Conservation (phyloP, 352 stramenopile genomes). For the Phytophthora parvispora region DNA sequence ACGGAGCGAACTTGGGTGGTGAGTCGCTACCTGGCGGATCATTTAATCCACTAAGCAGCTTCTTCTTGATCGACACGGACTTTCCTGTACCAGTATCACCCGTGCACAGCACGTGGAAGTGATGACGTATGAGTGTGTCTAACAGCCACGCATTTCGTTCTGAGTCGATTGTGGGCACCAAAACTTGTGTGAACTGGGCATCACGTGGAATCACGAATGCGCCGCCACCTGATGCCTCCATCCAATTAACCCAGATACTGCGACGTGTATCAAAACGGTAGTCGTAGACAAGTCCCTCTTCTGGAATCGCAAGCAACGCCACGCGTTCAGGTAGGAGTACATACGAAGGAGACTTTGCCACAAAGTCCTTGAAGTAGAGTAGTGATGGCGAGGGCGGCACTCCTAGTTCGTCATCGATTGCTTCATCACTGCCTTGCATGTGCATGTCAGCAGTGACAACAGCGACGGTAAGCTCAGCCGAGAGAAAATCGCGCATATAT, state of each 20-base stretch:
- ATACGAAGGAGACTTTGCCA: slow-evolving; percentile 88
- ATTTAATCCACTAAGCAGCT: slow-evolving; percentile 86
- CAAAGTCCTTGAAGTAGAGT: slow-evolving; percentile 84
- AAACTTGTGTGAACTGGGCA: slow-evolving; percentile 88
- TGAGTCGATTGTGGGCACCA: slow-evolving; percentile 96
- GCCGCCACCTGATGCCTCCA: slow-evolving; percentile 48
- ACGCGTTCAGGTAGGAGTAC: slow-evolving; percentile 38
- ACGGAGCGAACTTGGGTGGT: slow-evolving; percentile 64
- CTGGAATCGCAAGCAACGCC: slow-evolving; percentile 57
- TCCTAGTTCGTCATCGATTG: slow-evolving; percentile 33
- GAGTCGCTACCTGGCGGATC: slow-evolving; percentile 39
- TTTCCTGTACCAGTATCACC: slow-evolving; percentile 96
- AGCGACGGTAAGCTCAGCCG: slow-evolving; percentile 36
- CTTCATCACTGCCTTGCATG: slow-evolving; percentile 5
- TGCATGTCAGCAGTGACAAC: slow-evolving; percentile 20
- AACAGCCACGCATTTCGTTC: slow-evolving; percentile 94
- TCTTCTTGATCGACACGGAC: slow-evolving; percentile 95
- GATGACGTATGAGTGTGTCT: slow-evolving; percentile 89
- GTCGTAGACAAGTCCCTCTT: slow-evolving; percentile 90
- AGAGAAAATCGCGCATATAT: slow-evolving; percentile 85
- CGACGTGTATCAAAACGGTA: slow-evolving; percentile 92
- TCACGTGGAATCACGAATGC: slow-evolving; percentile 75
- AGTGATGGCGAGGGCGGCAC: slow-evolving; percentile 38
- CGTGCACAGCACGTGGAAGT: slow-evolving; percentile 93
- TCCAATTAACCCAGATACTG: slow-evolving; percentile 85